These are phyloP conservation scores for Aotearoamyces nothofagi DNA, from an alignment of 2,329 filamentous ascomycete species.

Conservation along the genomic window DNA sequence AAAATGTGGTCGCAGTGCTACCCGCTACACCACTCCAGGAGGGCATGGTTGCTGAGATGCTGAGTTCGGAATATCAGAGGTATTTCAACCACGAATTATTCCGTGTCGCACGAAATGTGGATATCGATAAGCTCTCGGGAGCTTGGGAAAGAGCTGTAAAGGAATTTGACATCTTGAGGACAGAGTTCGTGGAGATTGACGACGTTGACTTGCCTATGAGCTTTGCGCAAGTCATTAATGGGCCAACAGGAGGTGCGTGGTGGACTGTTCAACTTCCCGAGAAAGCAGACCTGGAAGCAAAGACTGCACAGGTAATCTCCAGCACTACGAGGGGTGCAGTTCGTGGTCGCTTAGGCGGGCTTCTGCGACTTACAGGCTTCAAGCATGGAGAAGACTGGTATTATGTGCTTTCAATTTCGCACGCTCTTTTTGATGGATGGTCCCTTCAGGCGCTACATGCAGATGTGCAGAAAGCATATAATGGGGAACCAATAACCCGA, in stretches of 20 bases:
- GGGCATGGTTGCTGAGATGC: slow-evolving; percentile 71
- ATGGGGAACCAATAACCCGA: slow-evolving; percentile 24
- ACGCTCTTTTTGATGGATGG: slow-evolving; percentile 83
- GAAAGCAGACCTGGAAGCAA: slow-evolving; percentile 22
- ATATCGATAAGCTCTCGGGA: slow-evolving; percentile 36
- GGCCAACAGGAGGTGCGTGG: slow-evolving; percentile 20
- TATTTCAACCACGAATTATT: slow-evolving; percentile 84
- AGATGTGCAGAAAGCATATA: slow-evolving; percentile 54
- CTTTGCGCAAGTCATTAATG: slow-evolving; percentile 39
- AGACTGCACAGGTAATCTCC: slow-evolving; percentile 23
- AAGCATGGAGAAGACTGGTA: slow-evolving; percentile 21
- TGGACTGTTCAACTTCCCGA: slow-evolving; percentile 9
- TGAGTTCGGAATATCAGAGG: slow-evolving; percentile 52
- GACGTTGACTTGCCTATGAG: slow-evolving; percentile 37
- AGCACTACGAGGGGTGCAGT: slow-evolving; percentile 22
- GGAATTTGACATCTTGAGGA: slow-evolving; percentile 57
- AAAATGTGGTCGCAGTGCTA: slow-evolving; percentile 40
- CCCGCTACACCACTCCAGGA: slow-evolving; percentile 78
- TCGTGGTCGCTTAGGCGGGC: too few relatives aligned
- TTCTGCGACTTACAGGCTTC: slow-evolving; percentile 35
- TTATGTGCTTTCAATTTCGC: slow-evolving; percentile 57
- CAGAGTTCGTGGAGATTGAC: slow-evolving; percentile 52
- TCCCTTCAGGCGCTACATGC: slow-evolving; percentile 61
- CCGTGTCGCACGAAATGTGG: slow-evolving; percentile 35
- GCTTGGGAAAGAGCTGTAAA: slow-evolving; percentile 49